phyloP scores from a whole-genome alignment of 2,329 filamentous ascomycete genomes.

The Phaeophleospora eucalypticola region DNA sequence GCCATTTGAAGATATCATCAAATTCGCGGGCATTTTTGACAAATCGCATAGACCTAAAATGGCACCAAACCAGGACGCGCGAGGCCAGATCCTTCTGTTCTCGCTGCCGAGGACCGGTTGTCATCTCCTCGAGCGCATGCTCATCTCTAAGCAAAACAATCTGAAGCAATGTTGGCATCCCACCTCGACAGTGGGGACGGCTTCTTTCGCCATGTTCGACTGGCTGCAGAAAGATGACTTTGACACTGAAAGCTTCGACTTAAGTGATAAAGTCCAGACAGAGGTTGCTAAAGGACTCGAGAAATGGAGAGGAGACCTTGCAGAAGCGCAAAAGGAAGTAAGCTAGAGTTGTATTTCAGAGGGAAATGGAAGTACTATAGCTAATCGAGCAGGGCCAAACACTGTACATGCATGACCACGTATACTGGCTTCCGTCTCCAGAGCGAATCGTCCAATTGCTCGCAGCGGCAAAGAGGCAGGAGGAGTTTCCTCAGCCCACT shows the following conservation, averaged over 20 bases:
- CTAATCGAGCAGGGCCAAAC: too few species aligned
- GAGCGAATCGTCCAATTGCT: background rate
- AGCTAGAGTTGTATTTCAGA: background rate
- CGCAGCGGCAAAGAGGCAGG: background rate
- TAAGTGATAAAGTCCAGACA: too few species aligned
- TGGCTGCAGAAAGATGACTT: constrained; percentile 2
- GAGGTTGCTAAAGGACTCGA: background rate
- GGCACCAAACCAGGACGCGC: too few species aligned
- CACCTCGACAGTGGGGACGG: background rate
- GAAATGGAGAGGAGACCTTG: background rate
- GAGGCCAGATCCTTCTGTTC: constrained; percentile 2
- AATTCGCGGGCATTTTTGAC: too few species aligned
- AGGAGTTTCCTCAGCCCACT: background rate
- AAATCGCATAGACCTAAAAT: too few species aligned
- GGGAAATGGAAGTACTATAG: too few species aligned
- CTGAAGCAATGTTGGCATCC: constrained; percentile 5
- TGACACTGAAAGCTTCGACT: background rate
- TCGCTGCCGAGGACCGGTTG: constrained; percentile 5
- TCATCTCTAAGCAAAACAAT: constrained; percentile 4
- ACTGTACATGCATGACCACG: constrained; percentile 6
- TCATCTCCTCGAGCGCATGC: constrained; percentile 3
- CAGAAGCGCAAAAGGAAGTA: constrained; percentile 2
- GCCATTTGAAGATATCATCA: background rate
- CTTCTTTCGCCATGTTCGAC: background rate
- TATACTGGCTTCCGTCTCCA: background rate